Conservation (phyloP, 208 protist species). For the Leishmania arabica region DNA sequence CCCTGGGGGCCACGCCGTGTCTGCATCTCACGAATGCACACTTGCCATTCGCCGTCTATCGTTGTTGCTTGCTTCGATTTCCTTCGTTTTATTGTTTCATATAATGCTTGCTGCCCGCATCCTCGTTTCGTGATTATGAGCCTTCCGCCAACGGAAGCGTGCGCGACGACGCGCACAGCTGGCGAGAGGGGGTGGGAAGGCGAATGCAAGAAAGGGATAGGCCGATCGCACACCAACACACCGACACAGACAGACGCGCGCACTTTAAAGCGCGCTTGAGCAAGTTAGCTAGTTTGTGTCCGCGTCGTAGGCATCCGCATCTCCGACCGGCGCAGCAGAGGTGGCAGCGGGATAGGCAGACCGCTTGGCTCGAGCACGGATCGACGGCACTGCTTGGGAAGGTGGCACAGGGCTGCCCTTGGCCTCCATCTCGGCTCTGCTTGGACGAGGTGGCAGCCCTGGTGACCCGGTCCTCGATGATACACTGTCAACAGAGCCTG, state of each 20-base stretch:
- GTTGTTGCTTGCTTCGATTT: neutral
- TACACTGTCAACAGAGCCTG: neutral
- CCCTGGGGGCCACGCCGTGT: neutral
- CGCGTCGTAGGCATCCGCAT: conserved; percentile 12
- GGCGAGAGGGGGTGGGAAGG: neutral
- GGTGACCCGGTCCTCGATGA: conserved; percentile 15
- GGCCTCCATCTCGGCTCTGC: neutral
- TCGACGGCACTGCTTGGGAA: conserved; percentile 14
- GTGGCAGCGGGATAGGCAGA: neutral
- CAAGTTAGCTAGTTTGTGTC: conserved; percentile 1
- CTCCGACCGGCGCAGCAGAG: neutral
- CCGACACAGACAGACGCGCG: neutral
- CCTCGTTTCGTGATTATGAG: neutral
- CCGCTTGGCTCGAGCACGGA: conserved; percentile 3
- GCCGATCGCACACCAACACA: neutral
- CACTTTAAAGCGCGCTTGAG: neutral
- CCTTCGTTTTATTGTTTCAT: neutral
- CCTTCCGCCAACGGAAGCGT: neutral
- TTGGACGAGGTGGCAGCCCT: conserved; percentile 10
- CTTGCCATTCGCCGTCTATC: neutral
- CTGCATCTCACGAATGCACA: neutral
- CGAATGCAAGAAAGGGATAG: neutral
- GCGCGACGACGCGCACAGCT: neutral
- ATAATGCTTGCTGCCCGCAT: neutral
- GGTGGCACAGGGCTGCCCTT: neutral